These are phyloP conservation scores for Porcisia deanei DNA, from an alignment of 208 protist genomes.

Conservation along the genomic window DNA sequence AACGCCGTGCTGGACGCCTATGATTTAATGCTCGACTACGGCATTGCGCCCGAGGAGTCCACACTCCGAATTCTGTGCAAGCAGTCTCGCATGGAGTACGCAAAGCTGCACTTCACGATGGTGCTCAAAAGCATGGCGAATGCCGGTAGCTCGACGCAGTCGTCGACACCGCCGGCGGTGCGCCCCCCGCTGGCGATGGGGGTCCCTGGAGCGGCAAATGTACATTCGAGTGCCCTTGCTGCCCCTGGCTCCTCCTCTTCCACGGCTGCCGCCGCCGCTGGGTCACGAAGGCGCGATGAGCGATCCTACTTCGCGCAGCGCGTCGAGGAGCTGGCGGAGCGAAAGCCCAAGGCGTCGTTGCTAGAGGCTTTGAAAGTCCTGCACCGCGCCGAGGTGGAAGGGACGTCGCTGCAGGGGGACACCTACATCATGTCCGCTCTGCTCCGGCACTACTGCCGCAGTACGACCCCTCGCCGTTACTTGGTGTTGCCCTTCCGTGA, in stretches of 20 bases:
- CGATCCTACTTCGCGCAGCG: conserved; percentile 74
- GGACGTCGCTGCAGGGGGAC: conserved; percentile 69
- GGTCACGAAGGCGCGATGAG: conserved; percentile 56
- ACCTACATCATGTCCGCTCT: conserved; percentile 64
- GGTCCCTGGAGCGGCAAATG: background rate
- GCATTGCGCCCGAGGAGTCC: conserved; percentile 75
- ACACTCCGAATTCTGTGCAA: conserved; percentile 84
- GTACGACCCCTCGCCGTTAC: conserved; percentile 47
- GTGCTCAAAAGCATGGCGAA: conserved; percentile 31
- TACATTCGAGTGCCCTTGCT: background rate
- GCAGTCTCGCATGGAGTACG: conserved; percentile 69
- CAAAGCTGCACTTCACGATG: conserved; percentile 70
- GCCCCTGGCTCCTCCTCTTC: background rate
- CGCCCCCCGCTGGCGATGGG: conserved; percentile 14
- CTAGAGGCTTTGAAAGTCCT: conserved; percentile 78
- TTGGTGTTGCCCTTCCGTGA: conserved; percentile 50
- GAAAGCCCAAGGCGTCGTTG: conserved; percentile 37
- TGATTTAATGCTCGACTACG: conserved; percentile 87
- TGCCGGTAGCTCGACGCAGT: background rate
- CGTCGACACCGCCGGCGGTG: conserved; percentile 20
- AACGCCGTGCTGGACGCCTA: conserved; percentile 80
- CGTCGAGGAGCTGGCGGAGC: conserved; percentile 55
- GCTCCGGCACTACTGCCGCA: conserved; percentile 66
- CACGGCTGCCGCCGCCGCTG: conserved; percentile 1
- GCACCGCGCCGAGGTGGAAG: conserved; percentile 82